phyloP scores from a whole-genome alignment of 139 green algal genomes.

The Gonium pectorale region DNA sequence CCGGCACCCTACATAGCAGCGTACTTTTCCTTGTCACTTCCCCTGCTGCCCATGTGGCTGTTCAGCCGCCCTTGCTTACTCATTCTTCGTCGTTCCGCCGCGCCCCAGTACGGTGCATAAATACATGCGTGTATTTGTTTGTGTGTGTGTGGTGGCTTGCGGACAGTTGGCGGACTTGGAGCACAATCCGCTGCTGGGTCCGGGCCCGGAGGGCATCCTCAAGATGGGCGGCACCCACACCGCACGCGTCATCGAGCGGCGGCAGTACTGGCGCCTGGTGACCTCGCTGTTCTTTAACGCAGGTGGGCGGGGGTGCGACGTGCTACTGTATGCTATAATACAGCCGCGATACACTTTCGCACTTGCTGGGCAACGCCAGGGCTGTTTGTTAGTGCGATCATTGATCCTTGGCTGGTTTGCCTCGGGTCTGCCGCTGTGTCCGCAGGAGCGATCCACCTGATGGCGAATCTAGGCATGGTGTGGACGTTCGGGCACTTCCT shows the following conservation, averaged over 20 bases:
- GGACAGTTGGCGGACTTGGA: conserved; percentile 28
- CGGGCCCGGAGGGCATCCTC: conserved; percentile 10
- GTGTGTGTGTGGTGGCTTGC: not conserved
- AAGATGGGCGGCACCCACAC: conserved; percentile 40
- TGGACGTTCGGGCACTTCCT: conserved; percentile 43
- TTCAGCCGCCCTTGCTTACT: no score
- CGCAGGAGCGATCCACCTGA: conserved; percentile 39
- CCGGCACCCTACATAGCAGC: no score
- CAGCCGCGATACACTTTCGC: no score
- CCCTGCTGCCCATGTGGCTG: no score
- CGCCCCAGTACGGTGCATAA: not conserved
- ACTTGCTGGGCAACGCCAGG: no score
- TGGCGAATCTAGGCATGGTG: conserved; percentile 25
- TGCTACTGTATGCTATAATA: no score
- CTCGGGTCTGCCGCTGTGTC: no score
- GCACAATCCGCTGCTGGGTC: conserved; percentile 50
- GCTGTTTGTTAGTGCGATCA: no score
- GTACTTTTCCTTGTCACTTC: no score
- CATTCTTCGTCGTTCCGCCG: no score
- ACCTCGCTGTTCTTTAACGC: conserved; percentile 37
- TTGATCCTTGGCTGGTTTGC: no score
- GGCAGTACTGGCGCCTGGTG: conserved; percentile 45
- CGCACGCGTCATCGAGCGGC: not conserved
- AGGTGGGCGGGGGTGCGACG: conserved; percentile 6
- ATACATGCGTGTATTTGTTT: not conserved